Conservation (phyloP, 2,329 filamentous ascomycete species). For the Neofusicoccum ribis region DNA sequence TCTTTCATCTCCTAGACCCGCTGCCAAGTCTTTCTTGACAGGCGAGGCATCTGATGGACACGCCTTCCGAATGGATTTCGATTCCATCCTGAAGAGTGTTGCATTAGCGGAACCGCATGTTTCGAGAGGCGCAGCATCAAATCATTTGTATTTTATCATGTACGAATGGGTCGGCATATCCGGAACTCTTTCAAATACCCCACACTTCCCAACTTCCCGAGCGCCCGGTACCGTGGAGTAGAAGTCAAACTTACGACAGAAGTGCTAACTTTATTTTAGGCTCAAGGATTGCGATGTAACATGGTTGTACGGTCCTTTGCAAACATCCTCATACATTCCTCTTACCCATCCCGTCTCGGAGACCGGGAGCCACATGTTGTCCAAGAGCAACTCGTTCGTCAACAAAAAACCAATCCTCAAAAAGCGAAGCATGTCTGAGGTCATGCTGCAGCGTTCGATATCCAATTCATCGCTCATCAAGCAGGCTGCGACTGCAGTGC, state of each 20-base stretch:
- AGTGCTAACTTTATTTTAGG: constrained; percentile 56
- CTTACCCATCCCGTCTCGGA: constrained; percentile 52
- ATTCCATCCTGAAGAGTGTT: background rate
- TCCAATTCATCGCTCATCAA: constrained; percentile 87
- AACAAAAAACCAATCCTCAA: constrained; percentile 92
- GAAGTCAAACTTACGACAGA: background rate
- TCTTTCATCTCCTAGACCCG: background rate
- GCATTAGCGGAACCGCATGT: background rate
- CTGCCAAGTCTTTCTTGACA: background rate
- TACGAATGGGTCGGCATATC: background rate
- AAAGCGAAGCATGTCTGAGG: constrained; percentile 93
- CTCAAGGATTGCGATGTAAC: constrained; percentile 96
- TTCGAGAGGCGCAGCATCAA: background rate
- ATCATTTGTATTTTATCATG: constrained; percentile 20
- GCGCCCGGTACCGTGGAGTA: background rate
- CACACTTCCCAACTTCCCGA: background rate
- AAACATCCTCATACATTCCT: constrained; percentile 64
- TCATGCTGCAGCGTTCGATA: constrained; percentile 86
- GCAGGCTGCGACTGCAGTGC: constrained; percentile 82
- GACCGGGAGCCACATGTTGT: constrained; percentile 58
- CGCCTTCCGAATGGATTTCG: background rate
- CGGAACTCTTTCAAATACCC: background rate
- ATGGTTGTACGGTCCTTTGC: constrained; percentile 93
- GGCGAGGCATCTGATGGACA: background rate
- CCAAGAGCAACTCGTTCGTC: constrained; percentile 66